A percentile compares a stretch with the other conserved stretches of the same genome.
Evolutionary conservation across 345 rosid species (phyloP).

Genomic region (Salix arbutifolia): DNA sequence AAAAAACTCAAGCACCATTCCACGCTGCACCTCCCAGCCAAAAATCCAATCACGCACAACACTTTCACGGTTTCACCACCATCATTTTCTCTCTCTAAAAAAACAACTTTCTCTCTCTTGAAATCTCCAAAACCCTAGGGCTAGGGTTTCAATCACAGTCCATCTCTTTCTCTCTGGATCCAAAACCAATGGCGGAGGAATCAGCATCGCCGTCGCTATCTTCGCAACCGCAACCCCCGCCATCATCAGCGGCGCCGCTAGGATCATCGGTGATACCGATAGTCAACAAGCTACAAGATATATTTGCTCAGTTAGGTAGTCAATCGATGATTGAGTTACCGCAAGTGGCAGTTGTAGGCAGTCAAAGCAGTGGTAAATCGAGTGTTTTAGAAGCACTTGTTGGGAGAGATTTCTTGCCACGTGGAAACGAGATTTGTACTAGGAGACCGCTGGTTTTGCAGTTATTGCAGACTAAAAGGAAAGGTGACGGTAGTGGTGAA

Average conservation of each 20-base stretch:
- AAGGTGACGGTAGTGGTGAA: constrained; percentile 57
- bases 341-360: constrained; percentile 96
- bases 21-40: background rate
- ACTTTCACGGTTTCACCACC: too few relatives aligned
- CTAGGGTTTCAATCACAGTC: background rate
- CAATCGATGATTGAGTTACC: constrained; percentile 91
- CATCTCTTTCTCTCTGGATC: background rate
- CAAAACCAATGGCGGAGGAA: constrained; percentile 26
- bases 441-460: constrained; percentile 95
- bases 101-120: background rate
- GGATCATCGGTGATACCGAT: constrained; percentile 92
- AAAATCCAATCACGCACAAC: background rate
- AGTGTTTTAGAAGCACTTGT: constrained; percentile 97
- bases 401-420: constrained; percentile 94
- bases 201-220: constrained; percentile 20
- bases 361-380: constrained; percentile 98
- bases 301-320: constrained; percentile 89
- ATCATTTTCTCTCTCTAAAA: background rate
- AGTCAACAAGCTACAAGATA: constrained; percentile 91
- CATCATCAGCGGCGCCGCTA: constrained; percentile 27
- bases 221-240: constrained; percentile 6
- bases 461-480: constrained; percentile 75
- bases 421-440: constrained; percentile 87
- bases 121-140: constrained; percentile 1
- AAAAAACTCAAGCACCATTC: background rate